Evolutionary conservation across 73 alveolate species (phyloP), one percentile per base, ranked within the genome.

Genomic region (Tetrahymena borealis): DNA sequence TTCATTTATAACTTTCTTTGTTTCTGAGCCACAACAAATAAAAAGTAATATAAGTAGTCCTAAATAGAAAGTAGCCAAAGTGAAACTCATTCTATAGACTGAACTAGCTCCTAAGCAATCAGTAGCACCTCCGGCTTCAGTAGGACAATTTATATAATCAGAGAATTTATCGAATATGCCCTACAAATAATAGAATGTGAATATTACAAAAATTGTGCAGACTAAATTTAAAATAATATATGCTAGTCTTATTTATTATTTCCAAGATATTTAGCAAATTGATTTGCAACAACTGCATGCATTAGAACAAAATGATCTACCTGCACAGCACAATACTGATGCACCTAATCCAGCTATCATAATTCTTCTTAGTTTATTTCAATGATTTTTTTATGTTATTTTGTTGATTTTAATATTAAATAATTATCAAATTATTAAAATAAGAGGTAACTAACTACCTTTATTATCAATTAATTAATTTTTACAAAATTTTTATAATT

Each of bases 21-120:
- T 35, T 60, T 96, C 95, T 11, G 85, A 78, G 10, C 85, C 77
- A 78, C 94, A 91, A 90, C 98, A 93, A 7, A 94, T 40, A 13
- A 95, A 60, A 32, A 96, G 93, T 6, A 93, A 40, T 31, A 91
- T 20, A 43, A 96, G 40, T 4, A 97, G 78, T 38, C 95, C 39
- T 0, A 92, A 85, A 78, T 97, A 97, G 93, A 97, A 94, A 90
- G 93, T 39, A 40, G 94, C 93, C 24, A 97, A 94, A 32, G 90
- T 94, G 91, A 97, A 97, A 40, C 98, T 96, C 98, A 97, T 97
- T 94, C 99, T 96, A 92, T 94, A 94, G 39, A 97, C 92, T n/a
- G 97, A 97, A 20, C 97, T 92, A 2, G 96, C 92, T 24, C 99
- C 99, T 92, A 97, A 40, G 92, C 99, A 97, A 10, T 96, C 93